phyloP scores from a whole-genome alignment of 78 protist species.

The Dictyostelium capitatum region DNA sequence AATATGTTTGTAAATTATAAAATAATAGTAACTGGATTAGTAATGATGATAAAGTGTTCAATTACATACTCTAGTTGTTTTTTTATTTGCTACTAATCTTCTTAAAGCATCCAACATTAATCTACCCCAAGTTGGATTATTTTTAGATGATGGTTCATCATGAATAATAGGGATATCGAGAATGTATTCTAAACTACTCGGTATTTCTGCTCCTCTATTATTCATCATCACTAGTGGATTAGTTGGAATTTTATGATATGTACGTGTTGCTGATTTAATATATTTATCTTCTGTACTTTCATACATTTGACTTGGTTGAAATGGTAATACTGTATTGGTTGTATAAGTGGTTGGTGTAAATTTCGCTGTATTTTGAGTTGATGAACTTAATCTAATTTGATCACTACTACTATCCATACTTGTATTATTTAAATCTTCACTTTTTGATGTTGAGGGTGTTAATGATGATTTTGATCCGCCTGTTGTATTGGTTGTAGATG shows the following conservation, averaged over 20 bases:
- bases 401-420: background rate
- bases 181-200: slow-evolving; percentile 45
- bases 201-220: slow-evolving; percentile 66
- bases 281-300: slow-evolving; percentile 2
- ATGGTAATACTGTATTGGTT: slow-evolving; percentile 4
- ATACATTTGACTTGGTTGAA: background rate
- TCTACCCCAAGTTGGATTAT: slow-evolving; percentile 75
- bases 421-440: background rate
- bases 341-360: background rate
- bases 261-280: slow-evolving; percentile 9
- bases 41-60: no score
- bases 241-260: slow-evolving; percentile 22
- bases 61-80: slow-evolving; percentile 44
- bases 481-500: background rate
- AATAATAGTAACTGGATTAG: background rate
- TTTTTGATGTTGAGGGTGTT: background rate
- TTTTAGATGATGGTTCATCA: slow-evolving; percentile 71
- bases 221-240: slow-evolving; percentile 9
- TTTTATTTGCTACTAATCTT: slow-evolving; percentile 54
- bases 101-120: slow-evolving; percentile 55
- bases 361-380: background rate
- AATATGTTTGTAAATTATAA: no score
- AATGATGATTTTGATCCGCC: background rate
- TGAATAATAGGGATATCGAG: slow-evolving; percentile 58
- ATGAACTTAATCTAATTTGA: background rate